These are phyloP conservation scores for Claviceps sp. DNA, from an alignment of 2,329 filamentous ascomycete species.

Conservation along the genomic window DNA sequence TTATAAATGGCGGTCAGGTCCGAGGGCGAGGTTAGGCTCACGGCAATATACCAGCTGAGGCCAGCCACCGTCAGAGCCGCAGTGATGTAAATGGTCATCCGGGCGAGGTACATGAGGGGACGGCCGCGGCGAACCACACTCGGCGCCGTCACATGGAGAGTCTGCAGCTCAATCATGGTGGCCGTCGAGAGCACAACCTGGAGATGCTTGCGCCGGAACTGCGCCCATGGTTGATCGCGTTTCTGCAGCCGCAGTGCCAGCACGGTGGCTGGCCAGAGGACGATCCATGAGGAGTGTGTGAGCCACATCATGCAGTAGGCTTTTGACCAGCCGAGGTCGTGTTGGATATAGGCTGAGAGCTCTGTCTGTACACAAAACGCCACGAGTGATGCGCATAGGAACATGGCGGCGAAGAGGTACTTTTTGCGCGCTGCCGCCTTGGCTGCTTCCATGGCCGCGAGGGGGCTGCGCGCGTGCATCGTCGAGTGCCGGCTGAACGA, in stretches of 20 bases:
- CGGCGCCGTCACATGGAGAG: slow-evolving; percentile 45
- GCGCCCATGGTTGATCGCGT: slow-evolving; percentile 61
- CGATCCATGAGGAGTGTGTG: slow-evolving; percentile 84
- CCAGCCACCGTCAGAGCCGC: slow-evolving; percentile 79
- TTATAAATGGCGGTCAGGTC: slow-evolving; percentile 98
- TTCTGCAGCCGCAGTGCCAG: slow-evolving; percentile 68
- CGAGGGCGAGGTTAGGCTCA: slow-evolving; percentile 81
- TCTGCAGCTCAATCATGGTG: slow-evolving; percentile 75
- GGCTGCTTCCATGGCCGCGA: slow-evolving; percentile 21
- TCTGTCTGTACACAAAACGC: slow-evolving; percentile 93
- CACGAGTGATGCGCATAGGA: slow-evolving; percentile 68
- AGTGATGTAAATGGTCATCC: slow-evolving; percentile 71
- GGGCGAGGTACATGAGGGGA: slow-evolving; percentile 56
- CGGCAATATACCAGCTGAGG: slow-evolving; percentile 88
- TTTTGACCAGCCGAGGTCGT: slow-evolving; percentile 87
- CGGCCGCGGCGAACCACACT: slow-evolving; percentile 22
- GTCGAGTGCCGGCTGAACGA: slow-evolving; percentile 39
- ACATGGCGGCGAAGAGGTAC: slow-evolving; percentile 77
- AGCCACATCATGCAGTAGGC: slow-evolving; percentile 99
- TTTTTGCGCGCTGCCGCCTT: slow-evolving; percentile 50
- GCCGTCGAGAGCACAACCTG: slow-evolving; percentile 39
- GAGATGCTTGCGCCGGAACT: slow-evolving; percentile 63
- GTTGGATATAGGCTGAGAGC: slow-evolving; percentile 88
- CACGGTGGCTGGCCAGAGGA: slow-evolving; percentile 81
- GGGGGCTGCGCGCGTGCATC: slow-evolving; percentile 68